Evolutionary conservation across 768 basidiomycete genomes (phyloP).

Genomic region (Suillus lakei): DNA sequence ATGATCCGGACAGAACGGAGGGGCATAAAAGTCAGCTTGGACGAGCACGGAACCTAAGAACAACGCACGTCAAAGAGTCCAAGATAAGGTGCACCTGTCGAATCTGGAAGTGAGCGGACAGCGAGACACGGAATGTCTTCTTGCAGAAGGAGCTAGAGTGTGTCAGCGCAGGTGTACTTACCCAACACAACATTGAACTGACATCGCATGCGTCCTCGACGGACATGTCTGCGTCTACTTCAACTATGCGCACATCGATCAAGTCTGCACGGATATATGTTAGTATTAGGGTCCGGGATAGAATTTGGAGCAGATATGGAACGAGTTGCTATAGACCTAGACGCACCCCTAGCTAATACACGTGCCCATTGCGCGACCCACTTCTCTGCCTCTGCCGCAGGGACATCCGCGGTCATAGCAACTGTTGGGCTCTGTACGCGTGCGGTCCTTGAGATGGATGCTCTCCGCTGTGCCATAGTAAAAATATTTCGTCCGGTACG

Average conservation of each 20-base stretch:
- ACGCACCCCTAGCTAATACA: constrained; percentile 61
- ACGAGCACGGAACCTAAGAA: not conserved
- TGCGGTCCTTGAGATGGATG: constrained; percentile 20
- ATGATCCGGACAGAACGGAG: not conserved
- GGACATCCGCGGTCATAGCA: constrained; percentile 19
- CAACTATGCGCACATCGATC: constrained; percentile 69
- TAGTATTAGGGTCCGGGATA: not conserved
- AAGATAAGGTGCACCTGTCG: constrained; percentile 37
- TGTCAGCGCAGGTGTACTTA: constrained; percentile 3
- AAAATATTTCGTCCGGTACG: constrained; percentile 1
- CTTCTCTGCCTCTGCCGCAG: constrained; percentile 42
- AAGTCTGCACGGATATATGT: constrained; percentile 50
- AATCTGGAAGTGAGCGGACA: constrained; percentile 45
- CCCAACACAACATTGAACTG: constrained; percentile 28
- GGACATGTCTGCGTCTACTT: constrained; percentile 68
- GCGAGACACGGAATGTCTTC: constrained; percentile 70
- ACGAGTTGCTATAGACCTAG: not conserved
- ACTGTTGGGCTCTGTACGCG: constrained; percentile 19
- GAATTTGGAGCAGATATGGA: not conserved
- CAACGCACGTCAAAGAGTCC: constrained; percentile 81
- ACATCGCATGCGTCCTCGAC: constrained; percentile 88
- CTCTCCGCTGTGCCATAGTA: constrained; percentile 20
- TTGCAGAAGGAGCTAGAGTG: constrained; percentile 59
- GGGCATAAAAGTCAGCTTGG: not conserved
- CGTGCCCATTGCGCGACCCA: constrained; percentile 66